Conservation (phyloP, 768 basidiomycete genomes). For the Wakefieldia striispora region DNA sequence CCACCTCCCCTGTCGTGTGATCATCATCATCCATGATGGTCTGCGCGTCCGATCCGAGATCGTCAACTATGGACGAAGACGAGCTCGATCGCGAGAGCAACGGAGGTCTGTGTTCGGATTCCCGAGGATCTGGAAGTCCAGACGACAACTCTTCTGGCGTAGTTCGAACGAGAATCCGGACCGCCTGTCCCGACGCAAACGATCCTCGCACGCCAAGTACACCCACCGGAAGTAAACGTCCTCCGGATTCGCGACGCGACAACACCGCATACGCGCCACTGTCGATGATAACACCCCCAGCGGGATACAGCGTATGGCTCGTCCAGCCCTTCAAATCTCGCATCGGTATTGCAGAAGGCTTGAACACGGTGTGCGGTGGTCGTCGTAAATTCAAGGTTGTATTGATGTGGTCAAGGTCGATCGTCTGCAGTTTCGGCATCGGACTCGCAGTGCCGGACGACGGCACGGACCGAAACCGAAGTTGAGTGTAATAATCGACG, state of each 20-base stretch:
- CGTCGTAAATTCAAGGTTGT: constrained; percentile 33
- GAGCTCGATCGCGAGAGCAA: constrained; percentile 39
- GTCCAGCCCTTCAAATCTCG: constrained; percentile 95
- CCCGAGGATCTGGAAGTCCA: constrained; percentile 21
- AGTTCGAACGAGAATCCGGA: constrained; percentile 68
- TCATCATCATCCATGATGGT: constrained; percentile 34
- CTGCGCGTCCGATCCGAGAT: constrained; percentile 21
- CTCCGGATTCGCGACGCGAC: constrained; percentile 82
- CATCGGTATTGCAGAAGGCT: constrained; percentile 66
- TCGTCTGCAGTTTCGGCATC: constrained; percentile 18
- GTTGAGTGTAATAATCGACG: constrained; percentile 68
- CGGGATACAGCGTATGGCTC: constrained; percentile 87
- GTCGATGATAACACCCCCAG: constrained; percentile 88
- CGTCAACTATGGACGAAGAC: constrained; percentile 30
- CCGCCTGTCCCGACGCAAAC: constrained; percentile 95
- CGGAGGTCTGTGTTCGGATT: constrained; percentile 28
- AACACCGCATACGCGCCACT: constrained; percentile 85
- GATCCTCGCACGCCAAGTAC: constrained; percentile 83
- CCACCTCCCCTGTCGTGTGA: constrained; percentile 27
- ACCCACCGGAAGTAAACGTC: constrained; percentile 87
- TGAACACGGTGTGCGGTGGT: constrained; percentile 89
- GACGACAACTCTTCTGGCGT: constrained; percentile 21
- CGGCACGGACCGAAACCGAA: constrained; percentile 37
- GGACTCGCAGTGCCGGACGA: constrained; percentile 32
- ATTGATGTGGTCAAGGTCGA: constrained; percentile 26